phyloP scores from a whole-genome alignment of 176 grass and related monocot genomes.

The Dactylis glomerata region DNA sequence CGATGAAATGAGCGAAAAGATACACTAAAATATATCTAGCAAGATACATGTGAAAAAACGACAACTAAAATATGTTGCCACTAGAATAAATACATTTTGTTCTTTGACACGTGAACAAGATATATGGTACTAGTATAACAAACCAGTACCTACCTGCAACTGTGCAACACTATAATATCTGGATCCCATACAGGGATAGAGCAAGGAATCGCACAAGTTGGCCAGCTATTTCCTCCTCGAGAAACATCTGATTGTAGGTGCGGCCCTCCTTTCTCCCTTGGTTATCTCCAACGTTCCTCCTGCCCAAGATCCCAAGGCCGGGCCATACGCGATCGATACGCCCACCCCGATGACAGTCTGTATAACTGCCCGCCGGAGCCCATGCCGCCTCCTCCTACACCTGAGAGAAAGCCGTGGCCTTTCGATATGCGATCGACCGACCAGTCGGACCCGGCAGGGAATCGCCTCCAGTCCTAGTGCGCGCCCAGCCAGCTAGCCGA shows the following conservation, averaged over 20 bases:
- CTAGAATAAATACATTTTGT: too few species aligned
- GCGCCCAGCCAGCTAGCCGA: neutral
- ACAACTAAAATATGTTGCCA: too few species aligned
- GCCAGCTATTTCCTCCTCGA: conserved; percentile 11
- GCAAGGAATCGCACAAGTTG: conserved; percentile 15
- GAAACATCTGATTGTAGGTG: neutral
- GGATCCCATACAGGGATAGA: neutral
- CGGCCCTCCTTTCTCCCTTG: neutral
- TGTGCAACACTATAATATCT: neutral
- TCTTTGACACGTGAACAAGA: neutral
- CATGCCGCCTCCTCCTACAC: neutral
- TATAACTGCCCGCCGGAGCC: neutral
- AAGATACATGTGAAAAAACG: too few species aligned
- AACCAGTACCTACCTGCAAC: neutral
- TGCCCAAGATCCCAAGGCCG: neutral
- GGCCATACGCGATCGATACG: conserved; percentile 17
- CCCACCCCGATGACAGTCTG: conserved; percentile 20
- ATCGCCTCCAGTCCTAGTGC: neutral
- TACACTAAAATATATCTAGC: too few species aligned
- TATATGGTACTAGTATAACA: neutral
- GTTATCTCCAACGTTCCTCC: neutral
- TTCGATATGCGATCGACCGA: neutral
- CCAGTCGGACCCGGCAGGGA: neutral
- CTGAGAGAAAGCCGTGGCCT: neutral
- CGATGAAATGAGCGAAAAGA: too few species aligned